Evolutionary conservation across 2,329 filamentous ascomycete genomes (phyloP), one percentile per base, ranked within the genome.

Genomic region (Cladosporium sp.): DNA sequence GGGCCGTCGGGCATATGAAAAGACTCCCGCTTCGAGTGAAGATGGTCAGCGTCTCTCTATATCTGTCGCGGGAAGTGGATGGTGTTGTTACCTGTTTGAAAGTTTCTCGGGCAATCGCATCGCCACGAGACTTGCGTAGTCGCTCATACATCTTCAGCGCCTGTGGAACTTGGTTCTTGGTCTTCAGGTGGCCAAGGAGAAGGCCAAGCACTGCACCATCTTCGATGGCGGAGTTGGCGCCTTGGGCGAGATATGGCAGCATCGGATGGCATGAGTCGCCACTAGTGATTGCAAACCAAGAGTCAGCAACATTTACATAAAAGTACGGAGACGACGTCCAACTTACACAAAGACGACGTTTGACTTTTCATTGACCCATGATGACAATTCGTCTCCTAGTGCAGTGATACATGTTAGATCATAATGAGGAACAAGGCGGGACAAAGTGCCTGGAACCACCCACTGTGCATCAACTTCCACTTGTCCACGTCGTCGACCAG

Each of bases 211-310:
- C 84, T 0, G 85, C 84, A 0, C 85, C 86, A 54, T 89, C 87
- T 65, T 89, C 86, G 0, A 89, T 74, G 0, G 84, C 82, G 0
- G 82, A 85, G 65, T 87, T 87, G n/a, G 86, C 86, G 0, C 87
- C 86, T 69, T 84, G 86, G 0, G 83, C 85, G 28, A 84, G 75
- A 63, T 84, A 83, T 2, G 83, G 84, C 1, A 87, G 73, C 82
- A 85, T 86, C 0, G 84, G 82, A 66, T 87, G 85, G 60, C 84
- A 87, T 0, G 82, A 76, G 63, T 87, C 84, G 11, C 84, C 84
- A 1, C 42, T 45, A n/a, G 25, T 45, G 22, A 15, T 28, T 5
- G 20, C 40, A 19, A 43, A 25, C 2, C 2, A 5, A 45, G 9
- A 25, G n/a, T 45, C 42, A 72, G 52, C 6, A 60, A 17, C 14